Conservation (phyloP, 805 yeast species). For the Teunomyces cretensis region DNA sequence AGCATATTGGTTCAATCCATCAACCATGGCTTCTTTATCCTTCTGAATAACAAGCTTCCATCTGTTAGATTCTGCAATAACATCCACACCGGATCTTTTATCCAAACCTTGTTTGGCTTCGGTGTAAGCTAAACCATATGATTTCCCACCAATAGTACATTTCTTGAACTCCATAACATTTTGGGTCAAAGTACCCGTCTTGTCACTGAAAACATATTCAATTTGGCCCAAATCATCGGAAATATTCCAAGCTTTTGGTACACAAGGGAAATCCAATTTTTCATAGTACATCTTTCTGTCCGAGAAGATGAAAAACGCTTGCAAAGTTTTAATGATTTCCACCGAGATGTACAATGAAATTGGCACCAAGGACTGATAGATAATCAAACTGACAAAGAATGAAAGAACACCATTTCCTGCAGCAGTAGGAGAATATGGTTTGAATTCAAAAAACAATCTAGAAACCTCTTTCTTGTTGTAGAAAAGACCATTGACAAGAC, state of each 20-base stretch:
- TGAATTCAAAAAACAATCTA: constrained; percentile 65
- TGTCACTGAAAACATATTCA: constrained; percentile 81
- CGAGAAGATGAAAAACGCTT: constrained; percentile 76
- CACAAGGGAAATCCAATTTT: constrained; percentile 72
- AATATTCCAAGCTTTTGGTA: constrained; percentile 82
- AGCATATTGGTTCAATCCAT: constrained; percentile 15
- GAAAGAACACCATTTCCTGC: constrained; percentile 67
- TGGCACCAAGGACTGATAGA: constrained; percentile 79
- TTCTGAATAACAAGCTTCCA: constrained; percentile 55
- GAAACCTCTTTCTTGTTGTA: constrained; percentile 50
- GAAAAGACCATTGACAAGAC: constrained; percentile 67
- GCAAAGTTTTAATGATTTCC: constrained; percentile 80
- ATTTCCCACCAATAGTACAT: constrained; percentile 69
- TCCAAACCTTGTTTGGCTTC: constrained; percentile 80
- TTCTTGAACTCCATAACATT: constrained; percentile 85
- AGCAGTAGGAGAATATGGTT: constrained; percentile 65
- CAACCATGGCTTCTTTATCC: constrained; percentile 63
- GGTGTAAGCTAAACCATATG: constrained; percentile 79
- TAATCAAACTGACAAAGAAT: constrained; percentile 72
- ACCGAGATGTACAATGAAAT: constrained; percentile 79
- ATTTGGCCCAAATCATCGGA: constrained; percentile 86
- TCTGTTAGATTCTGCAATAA: constrained; percentile 54
- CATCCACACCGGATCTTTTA: constrained; percentile 76
- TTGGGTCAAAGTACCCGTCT: constrained; percentile 82
- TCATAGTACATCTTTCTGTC: constrained; percentile 72